Conservation (phyloP, 2,329 filamentous ascomycete genomes). For the Thielaviopsis ethacetica region DNA sequence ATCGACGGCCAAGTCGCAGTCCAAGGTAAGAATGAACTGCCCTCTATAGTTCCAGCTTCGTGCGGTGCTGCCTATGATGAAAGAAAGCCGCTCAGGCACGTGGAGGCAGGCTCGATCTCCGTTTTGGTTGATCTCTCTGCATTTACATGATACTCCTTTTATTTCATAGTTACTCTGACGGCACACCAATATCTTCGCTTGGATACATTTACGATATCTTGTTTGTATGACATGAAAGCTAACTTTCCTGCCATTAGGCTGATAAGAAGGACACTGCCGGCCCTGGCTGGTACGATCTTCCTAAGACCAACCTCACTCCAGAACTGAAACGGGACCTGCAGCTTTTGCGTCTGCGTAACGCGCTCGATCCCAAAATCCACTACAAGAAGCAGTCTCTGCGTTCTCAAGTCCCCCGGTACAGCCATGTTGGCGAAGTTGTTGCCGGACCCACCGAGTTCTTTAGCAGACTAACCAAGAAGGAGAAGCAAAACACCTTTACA, state of each 20-base stretch:
- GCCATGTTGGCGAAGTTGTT: slow-evolving; percentile 75
- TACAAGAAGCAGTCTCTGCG: slow-evolving; percentile 53
- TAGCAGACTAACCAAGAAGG: slow-evolving; percentile 69
- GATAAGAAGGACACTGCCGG: slow-evolving; percentile 43
- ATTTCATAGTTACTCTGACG: slow-evolving; percentile 62
- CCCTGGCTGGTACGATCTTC: slow-evolving; percentile 72
- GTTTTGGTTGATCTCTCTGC: slow-evolving; percentile 36
- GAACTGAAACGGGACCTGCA: slow-evolving; percentile 82
- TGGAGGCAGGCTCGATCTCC: slow-evolving; percentile 24
- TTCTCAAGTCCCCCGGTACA: slow-evolving; percentile 56
- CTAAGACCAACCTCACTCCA: slow-evolving; percentile 66
- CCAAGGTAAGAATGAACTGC: slow-evolving; percentile 17
- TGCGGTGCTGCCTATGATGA: slow-evolving; percentile 22
- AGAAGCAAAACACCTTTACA: slow-evolving; percentile 72
- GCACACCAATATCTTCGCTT: not conserved
- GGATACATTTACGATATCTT: not conserved
- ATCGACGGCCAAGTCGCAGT: not conserved
- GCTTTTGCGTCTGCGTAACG: slow-evolving; percentile 72
- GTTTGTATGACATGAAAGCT: slow-evolving; percentile 3
- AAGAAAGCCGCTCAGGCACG: slow-evolving; percentile 21
- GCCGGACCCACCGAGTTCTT: slow-evolving; percentile 81
- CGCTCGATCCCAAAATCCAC: slow-evolving; percentile 75
- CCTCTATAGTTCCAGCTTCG: slow-evolving; percentile 1
- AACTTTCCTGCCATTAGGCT: not conserved
- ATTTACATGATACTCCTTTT: slow-evolving; percentile 36